Evolutionary conservation across 225 moss, liverwort and hornwort species (phyloP), one percentile per base, ranked within the genome.

Genomic region (Marchantia polymorpha): DNA sequence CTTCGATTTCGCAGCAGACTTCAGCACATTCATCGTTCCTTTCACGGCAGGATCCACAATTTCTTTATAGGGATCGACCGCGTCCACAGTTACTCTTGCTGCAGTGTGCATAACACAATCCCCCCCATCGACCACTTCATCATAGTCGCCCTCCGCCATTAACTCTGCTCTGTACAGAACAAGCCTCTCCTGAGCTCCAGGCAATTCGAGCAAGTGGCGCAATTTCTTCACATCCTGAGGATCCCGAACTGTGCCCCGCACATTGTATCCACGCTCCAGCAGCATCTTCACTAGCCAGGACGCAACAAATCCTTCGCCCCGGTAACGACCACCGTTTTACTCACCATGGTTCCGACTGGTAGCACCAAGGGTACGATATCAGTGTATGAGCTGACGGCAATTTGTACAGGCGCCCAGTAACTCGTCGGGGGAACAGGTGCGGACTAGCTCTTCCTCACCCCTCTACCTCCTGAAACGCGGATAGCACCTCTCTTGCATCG

Each of bases 261-360:
- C 77, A 60, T 63, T 77, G 63, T 77, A 77, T 26, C 77, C 77
- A 15, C 60, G 59, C 77, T 77, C 77, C 30, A 77, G 47, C 6
- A 77, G 63, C 47, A 56, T 12, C 61, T 77, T 77, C 25, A 64
- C 77, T 13, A 77, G 4, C 77, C 56, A 77, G 56, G 77, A 77
- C 22, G 25, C 61, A 31, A 77, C 23, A 30, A 60, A 77, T 12
- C 77, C 77, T 30, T 29, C n/a, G 77, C 77, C 13, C 77, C 77
- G 12, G 77, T 77, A 11, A 77, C 77, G 6, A 64, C 64, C 9
- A 64, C 64, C 64, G 76, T 87, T 64, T 79, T 79, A 27, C 79
- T 79, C 0, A 66, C 76, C 77, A 77, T 56, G 39, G 5, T 2
- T 5, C 39, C 39, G 39, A 39, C 5, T 39, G 39, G 39, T 39